A percentile compares a stretch with the other conserved stretches of the same genome.
phyloP scores from a whole-genome alignment of 2,329 filamentous ascomycete species.

The Pyricularia grisea region DNA sequence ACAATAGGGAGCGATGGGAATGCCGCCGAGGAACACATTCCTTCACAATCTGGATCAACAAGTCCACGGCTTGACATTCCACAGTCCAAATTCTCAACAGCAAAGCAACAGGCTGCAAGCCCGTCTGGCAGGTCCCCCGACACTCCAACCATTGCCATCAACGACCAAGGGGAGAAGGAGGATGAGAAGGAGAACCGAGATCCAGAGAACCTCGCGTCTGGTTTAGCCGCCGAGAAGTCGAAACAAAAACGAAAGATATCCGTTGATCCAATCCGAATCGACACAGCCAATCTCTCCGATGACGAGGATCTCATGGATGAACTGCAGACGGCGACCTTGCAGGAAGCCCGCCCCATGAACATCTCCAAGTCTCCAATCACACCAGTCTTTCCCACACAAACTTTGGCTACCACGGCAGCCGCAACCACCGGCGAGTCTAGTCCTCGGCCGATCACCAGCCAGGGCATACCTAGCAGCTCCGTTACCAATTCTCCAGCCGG shows the following conservation, averaged over 20 bases:
- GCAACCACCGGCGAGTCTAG: background rate
- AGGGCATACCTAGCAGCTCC: background rate
- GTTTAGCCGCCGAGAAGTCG: background rate
- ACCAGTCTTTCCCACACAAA: constrained; percentile 39
- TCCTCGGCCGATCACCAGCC: background rate
- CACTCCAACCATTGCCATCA: background rate
- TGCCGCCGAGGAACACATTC: background rate
- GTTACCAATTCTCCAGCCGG: background rate
- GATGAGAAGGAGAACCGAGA: background rate
- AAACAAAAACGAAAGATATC: background rate
- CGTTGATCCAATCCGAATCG: constrained; percentile 47
- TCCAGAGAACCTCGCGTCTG: background rate
- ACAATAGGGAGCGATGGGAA: background rate
- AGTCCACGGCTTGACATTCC: background rate
- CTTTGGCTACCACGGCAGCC: background rate
- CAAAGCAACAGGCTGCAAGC: background rate
- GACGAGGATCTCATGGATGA: constrained; percentile 82
- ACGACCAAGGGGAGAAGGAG: background rate
- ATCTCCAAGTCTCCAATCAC: constrained; percentile 78
- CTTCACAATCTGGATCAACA: background rate
- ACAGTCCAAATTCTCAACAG: background rate
- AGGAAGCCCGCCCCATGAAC: constrained; percentile 72
- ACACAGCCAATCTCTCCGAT: constrained; percentile 39
- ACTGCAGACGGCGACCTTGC: constrained; percentile 68
- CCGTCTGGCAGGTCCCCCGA: background rate